Percentiles rank a stretch among this genome's conserved stretches.
These are phyloP conservation scores for Globisporangium recalcitrans DNA, from an alignment of 352 stramenopile genomes.

Conservation along the genomic window DNA sequence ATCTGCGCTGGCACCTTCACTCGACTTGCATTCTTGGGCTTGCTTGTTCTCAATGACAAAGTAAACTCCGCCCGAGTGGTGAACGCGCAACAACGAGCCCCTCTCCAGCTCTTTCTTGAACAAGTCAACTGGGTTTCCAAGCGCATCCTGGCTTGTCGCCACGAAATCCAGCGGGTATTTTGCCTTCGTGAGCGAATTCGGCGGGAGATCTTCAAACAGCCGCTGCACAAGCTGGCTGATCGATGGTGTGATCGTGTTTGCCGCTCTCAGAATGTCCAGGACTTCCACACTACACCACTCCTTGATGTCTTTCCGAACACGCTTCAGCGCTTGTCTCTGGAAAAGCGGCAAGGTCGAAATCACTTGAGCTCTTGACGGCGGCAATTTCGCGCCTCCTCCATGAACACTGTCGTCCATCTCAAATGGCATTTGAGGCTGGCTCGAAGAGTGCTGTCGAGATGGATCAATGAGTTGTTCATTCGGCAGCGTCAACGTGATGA, in stretches of 20 bases:
- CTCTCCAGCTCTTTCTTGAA: conserved; percentile 57
- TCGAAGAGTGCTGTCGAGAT: conserved; percentile 19
- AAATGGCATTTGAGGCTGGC: conserved; percentile 36
- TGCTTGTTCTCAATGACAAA: conserved; percentile 53
- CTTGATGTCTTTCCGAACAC: conserved; percentile 66
- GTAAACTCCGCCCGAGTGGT: conserved; percentile 55
- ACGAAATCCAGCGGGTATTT: conserved; percentile 77
- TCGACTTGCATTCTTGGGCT: background rate
- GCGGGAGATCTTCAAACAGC: conserved; percentile 68
- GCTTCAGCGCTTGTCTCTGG: conserved; percentile 66
- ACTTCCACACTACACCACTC: conserved; percentile 85
- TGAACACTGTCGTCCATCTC: conserved; percentile 43
- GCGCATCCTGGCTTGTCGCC: conserved; percentile 46
- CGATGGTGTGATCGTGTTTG: conserved; percentile 57
- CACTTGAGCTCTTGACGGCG: conserved; percentile 32
- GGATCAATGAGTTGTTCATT: conserved; percentile 65
- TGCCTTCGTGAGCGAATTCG: conserved; percentile 48
- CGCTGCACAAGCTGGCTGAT: conserved; percentile 63
- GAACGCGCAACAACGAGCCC: conserved; percentile 38
- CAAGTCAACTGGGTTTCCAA: conserved; percentile 48
- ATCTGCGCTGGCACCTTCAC: background rate
- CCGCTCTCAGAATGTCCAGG: conserved; percentile 62
- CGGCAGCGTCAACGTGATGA: conserved; percentile 73
- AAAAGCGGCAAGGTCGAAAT: conserved; percentile 67
- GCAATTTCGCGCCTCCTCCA: conserved; percentile 13